Percentiles rank a stretch among this genome's conserved stretches.
Evolutionary conservation across 306 rosid genomes (phyloP).

Genomic region (Sicyos baderoa): DNA sequence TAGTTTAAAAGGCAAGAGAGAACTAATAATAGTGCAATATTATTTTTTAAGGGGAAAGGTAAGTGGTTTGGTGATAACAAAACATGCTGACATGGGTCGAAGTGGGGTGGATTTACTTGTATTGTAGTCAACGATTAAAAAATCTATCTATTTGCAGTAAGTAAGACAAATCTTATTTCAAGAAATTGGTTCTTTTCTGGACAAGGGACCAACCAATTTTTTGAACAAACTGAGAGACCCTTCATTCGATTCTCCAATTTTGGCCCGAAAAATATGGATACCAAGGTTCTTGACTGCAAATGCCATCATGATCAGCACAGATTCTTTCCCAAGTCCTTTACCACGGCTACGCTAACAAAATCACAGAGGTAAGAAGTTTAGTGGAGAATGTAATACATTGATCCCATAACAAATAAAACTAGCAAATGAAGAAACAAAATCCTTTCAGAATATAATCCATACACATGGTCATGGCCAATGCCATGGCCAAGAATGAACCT

Average conservation of each 20-base stretch:
- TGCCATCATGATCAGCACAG: conserved; percentile 71
- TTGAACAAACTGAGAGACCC: conserved; percentile 64
- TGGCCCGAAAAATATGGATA: conserved; percentile 51
- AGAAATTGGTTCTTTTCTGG: not conserved
- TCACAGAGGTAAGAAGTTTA: conserved; percentile 20
- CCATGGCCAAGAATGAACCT: too few species aligned
- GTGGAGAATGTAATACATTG: not conserved
- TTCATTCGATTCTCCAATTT: conserved; percentile 78
- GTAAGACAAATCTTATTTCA: not conserved
- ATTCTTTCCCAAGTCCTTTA: conserved; percentile 78
- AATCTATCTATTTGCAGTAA: not conserved
- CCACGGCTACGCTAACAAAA: conserved; percentile 74
- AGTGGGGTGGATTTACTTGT: not conserved
- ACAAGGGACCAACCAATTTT: conserved; percentile 53
- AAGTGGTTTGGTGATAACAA: not conserved
- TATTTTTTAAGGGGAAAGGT: not conserved
- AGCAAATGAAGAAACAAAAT: not conserved
- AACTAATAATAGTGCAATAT: not conserved
- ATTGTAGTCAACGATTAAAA: not conserved
- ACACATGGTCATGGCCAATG: too few species aligned
- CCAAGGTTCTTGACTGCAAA: conserved; percentile 60
- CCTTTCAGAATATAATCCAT: not conserved
- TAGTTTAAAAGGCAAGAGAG: not conserved
- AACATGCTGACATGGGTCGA: not conserved
- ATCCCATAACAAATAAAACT: not conserved